These are phyloP conservation scores for Didymella segeticola DNA, from an alignment of 2,329 filamentous ascomycete species.

Conservation along the genomic window DNA sequence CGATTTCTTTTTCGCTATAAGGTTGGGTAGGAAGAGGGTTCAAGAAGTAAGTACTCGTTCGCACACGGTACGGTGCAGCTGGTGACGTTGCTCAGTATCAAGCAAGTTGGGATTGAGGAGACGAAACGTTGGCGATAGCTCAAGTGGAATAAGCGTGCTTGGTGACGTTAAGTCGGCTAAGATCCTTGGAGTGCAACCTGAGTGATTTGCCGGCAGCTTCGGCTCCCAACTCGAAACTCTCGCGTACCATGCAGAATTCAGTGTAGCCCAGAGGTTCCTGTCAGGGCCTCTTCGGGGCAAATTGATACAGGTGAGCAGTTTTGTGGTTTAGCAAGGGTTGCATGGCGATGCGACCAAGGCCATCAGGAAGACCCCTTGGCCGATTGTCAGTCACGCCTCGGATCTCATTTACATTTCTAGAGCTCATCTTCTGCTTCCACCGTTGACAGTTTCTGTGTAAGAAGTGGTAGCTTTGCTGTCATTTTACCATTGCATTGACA, in stretches of 20 bases:
- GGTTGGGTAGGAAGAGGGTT: conserved; percentile 55
- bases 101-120: conserved; percentile 49
- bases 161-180: too few relatives aligned
- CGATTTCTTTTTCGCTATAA: conserved; percentile 32
- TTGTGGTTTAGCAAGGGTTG: conserved; percentile 57
- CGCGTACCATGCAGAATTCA: conserved; percentile 31
- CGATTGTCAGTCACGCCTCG: conserved; percentile 24
- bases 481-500: conserved; percentile 32
- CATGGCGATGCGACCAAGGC: conserved; percentile 61
- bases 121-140: conserved; percentile 53
- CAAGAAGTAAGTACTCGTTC: conserved; percentile 56
- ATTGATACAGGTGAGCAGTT: conserved; percentile 58
- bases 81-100: conserved; percentile 53
- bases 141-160: conserved; percentile 54
- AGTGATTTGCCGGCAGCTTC: conserved; percentile 50
- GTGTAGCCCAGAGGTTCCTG: conserved; percentile 28
- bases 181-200: conserved; percentile 53
- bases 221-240: conserved; percentile 42
- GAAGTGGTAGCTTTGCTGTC: conserved; percentile 39
- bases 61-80: conserved; percentile 55
- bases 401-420: not conserved
- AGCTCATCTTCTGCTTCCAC: conserved; percentile 57
- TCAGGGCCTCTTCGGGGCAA: conserved; percentile 45
- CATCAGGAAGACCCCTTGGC: too few relatives aligned
- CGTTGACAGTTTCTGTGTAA: conserved; percentile 59